Evolutionary conservation across 495 filamentous ascomycete species (phyloP).

Genomic region (Neurospora sp.): DNA sequence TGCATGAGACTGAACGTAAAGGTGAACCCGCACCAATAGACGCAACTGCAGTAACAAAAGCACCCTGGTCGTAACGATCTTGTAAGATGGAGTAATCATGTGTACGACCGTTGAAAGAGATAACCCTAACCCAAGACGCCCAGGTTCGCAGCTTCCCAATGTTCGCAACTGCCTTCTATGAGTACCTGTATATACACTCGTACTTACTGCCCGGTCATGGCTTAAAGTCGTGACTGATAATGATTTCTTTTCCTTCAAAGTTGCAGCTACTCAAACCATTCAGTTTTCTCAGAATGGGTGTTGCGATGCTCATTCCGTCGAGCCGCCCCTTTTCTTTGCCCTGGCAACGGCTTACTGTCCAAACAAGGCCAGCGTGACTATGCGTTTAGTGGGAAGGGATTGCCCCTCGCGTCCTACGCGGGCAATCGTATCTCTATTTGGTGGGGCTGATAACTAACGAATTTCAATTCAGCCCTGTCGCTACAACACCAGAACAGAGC

Average conservation of each 20-base stretch:
- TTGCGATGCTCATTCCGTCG: not conserved
- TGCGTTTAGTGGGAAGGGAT: not conserved
- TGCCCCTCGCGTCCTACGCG: not conserved
- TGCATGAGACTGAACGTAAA: not conserved
- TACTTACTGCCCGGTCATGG: not conserved
- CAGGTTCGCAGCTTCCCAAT: not conserved
- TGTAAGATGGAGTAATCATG: not conserved
- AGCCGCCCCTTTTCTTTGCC: not conserved
- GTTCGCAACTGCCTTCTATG: not conserved
- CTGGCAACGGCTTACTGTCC: not conserved
- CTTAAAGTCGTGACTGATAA: not conserved
- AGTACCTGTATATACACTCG: not conserved
- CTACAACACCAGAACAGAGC: not conserved
- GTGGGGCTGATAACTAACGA: not conserved
- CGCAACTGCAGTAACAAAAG: not conserved
- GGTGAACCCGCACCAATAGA: not conserved
- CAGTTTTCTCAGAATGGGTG: not conserved
- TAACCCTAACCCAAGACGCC: not conserved
- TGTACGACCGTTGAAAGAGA: not conserved
- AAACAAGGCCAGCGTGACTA: not conserved
- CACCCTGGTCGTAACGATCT: not conserved
- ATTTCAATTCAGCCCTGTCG: not conserved
- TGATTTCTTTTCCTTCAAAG: not conserved
- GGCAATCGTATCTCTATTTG: not conserved
- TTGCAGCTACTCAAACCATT: not conserved